Percentiles rank a stretch among this genome's conserved stretches.
phyloP scores from a whole-genome alignment of 257 asterid genomes.

The Solanum dulcamara region DNA sequence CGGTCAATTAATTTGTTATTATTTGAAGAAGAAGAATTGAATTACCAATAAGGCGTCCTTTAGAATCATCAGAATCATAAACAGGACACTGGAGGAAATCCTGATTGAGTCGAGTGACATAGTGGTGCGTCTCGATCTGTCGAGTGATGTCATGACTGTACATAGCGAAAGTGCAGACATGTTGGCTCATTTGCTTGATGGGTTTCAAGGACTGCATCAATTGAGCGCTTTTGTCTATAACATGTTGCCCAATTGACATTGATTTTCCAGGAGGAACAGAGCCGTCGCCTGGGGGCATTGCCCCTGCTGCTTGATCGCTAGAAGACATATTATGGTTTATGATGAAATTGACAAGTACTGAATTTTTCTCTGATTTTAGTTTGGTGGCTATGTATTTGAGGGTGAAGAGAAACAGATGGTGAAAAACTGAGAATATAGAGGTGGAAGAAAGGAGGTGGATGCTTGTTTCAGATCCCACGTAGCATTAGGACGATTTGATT shows the following conservation, averaged over 20 bases:
- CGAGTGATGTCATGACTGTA: constrained; percentile 77
- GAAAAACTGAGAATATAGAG: background rate
- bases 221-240: constrained; percentile 55
- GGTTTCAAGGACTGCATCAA: constrained; percentile 61
- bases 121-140: constrained; percentile 73
- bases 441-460: background rate
- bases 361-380: background rate
- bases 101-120: constrained; percentile 38
- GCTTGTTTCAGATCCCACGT: background rate
- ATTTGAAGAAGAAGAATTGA: background rate
- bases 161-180: constrained; percentile 71
- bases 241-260: constrained; percentile 37
- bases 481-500: background rate
- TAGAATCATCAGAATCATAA: constrained; percentile 60
- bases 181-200: constrained; percentile 56
- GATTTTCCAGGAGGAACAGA: constrained; percentile 67
- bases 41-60: constrained; percentile 66
- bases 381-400: background rate
- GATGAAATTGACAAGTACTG: background rate
- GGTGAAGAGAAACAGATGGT: background rate
- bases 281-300: constrained; percentile 50
- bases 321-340: constrained; percentile 28
- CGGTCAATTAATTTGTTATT: too few relatives aligned
- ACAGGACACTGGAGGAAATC: constrained; percentile 85
- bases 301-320: constrained; percentile 34